These are phyloP conservation scores for Microbotryum violaceum DNA, from an alignment of 1,284 basidiomycete genomes.

Conservation along the genomic window DNA sequence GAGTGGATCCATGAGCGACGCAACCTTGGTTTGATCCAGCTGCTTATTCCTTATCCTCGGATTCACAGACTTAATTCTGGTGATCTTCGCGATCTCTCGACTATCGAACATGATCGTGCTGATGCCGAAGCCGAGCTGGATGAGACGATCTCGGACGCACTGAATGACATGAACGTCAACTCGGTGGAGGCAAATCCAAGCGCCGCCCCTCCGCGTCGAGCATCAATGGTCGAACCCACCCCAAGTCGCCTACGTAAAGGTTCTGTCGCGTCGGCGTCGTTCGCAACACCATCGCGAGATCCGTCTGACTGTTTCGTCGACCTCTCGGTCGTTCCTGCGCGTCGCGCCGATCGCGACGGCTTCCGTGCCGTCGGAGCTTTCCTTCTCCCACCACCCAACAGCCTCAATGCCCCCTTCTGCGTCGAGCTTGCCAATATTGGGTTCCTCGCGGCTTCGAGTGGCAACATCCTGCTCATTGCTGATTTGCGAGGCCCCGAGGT, in stretches of 20 bases:
- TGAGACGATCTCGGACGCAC: constrained; percentile 16
- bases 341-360: constrained; percentile 45
- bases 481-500: constrained; percentile 65
- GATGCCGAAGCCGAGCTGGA: constrained; percentile 12
- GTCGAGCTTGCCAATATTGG: constrained; percentile 22
- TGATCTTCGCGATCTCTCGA: background rate
- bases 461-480: constrained; percentile 55
- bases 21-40: background rate
- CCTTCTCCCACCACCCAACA: constrained; percentile 2
- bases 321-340: constrained; percentile 2
- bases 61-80: constrained; percentile 2
- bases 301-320: constrained; percentile 46
- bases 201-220: no score
- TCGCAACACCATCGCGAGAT: constrained; percentile 47
- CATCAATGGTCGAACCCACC: no score
- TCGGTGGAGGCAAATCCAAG: background rate
- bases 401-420: background rate
- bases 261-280: constrained; percentile 55
- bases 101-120: constrained; percentile 14
- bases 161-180: constrained; percentile 14
- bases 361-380: constrained; percentile 54
- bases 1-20: constrained; percentile 36
- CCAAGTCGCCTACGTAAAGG: no score
- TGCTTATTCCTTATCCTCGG: background rate
- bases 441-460: constrained; percentile 48